Base-by-base conservation (phyloP, 331 rosid species). In the Erythrophleum ivorense region DNA sequence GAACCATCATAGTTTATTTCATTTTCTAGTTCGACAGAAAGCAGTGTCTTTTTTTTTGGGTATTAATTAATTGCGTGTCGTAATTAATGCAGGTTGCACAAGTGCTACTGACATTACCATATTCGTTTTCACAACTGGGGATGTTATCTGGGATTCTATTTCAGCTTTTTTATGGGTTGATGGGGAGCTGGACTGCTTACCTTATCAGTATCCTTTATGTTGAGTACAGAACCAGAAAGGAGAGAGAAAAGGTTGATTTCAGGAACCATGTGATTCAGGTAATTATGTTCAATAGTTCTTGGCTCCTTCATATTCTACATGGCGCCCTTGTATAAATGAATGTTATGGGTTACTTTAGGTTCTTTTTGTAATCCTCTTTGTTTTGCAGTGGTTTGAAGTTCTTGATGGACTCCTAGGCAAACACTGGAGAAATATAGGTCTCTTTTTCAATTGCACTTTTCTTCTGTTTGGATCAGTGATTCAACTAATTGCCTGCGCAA, bases 101-200 rank as follows among this genome's bases (percentile, higher is more conserved):
- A 88, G 95, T 91, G 78, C 91, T 91, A 40, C 82, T 91, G 72
- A 91, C 95, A 77, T 86, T 91, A 63, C 95, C 95, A 5, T 91
- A 91, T 80, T 91, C 95, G 11, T 91, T 91, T 73, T 91, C 95
- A 2, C 95, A 91, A 79, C 91, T 91, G 86, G 95, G 95, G 48
- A 86, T 91, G 91, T 34, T 86, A 57, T 91, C 95, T 79, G 95
- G 95, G 63, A 89, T 91, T 45, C 33, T 91, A 2, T 89, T 91
- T 74, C 95, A 91, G 87, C 91, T 91, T 57, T 91, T 91, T 36
- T 89, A 91, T 57, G 95, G 95, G 7, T 49, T 91, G 71, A 78
- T 91, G 95, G 95, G 95, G 75, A 91, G 95, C 80, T 91, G 95
- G 95, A 91, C 95, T 77, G 95, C 95, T 31, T 91, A 91, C 71